Evolutionary conservation across 768 basidiomycete genomes (phyloP), one percentile per base, ranked within the genome.

Genomic region (Auricularia cornea): DNA sequence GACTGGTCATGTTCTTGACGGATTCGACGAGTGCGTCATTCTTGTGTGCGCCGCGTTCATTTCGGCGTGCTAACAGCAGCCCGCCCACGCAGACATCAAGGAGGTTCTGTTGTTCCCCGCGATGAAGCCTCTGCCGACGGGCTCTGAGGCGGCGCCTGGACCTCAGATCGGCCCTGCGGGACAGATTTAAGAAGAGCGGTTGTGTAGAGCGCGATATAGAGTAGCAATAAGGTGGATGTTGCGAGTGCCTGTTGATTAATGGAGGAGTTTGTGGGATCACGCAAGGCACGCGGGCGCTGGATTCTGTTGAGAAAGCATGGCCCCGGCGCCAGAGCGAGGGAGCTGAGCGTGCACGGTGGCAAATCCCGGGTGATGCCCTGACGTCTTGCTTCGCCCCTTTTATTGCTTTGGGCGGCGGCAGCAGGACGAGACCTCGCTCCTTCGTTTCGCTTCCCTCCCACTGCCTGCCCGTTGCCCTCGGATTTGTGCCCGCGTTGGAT

Each of bases 1-100:
- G 94, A 65, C 80, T 98, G 41, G 93, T 98, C 76, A 98, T 98
- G 96, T 98, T 98, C 87, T 80, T 98, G 59, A 96, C 94, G 3
- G 88, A 99, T 76, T 95, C 92, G n/a, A 88, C 86, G 8, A 96
- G 92, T 94, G 68, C 68, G 88, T 76, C 3, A 56, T 18, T 23
- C 60, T 70, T 16, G 20, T 28, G 59, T 31, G 32, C n/a, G 32
- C 23, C 3, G 31, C 31, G 2, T n/a, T 60, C 28, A 33, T 51
- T 62, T 57, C 62, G 29, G 28, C 56, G 38, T 18, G n/a, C 29
- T 41, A 11, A n/a, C 10, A 35, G 11, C 67, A 69, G 33, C 68
- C 52, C 26, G 62, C 62, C n/a, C n/a, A n/a, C n/a, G 3, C 51
- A 92, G 91, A 97, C 72, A 95, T 96, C 82, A 98, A 98, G 83